Evolutionary conservation across 306 rosid genomes (phyloP).

Genomic region (Vachellia pachyceras): DNA sequence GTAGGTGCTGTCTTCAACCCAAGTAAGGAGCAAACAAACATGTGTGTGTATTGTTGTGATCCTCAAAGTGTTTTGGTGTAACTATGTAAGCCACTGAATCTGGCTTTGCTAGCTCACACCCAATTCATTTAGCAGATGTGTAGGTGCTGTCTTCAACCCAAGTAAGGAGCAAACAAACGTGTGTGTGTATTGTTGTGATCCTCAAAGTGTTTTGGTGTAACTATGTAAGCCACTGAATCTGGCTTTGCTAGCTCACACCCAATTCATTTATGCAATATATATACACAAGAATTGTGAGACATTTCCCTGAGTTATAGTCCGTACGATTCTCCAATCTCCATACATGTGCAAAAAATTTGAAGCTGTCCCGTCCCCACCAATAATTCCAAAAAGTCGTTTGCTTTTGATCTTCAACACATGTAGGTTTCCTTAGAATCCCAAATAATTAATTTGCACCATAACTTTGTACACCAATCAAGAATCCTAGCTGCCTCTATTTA

Average conservation of each 20-base stretch:
- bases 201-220: constrained; percentile 17
- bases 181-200: constrained; percentile 27
- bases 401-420: not conserved
- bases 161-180: not conserved
- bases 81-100: constrained; percentile 37
- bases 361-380: not conserved
- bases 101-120: constrained; percentile 1
- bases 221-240: constrained; percentile 37
- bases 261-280: not conserved
- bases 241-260: constrained; percentile 1
- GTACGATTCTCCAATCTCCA: no score
- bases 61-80: constrained; percentile 17
- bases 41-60: constrained; percentile 29
- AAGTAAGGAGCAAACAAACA: no score
- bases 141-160: not conserved
- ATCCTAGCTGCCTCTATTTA: not conserved
- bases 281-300: not conserved
- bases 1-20: no score
- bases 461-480: not conserved
- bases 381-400: not conserved
- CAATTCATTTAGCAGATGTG: no score
- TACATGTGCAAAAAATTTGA: not conserved
- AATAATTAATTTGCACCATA: not conserved
- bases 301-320: no score
- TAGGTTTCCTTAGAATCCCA: not conserved